Base-by-base conservation (phyloP, 1,139 yeast species). In the Yamadazyma songkhlaensis region DNA sequence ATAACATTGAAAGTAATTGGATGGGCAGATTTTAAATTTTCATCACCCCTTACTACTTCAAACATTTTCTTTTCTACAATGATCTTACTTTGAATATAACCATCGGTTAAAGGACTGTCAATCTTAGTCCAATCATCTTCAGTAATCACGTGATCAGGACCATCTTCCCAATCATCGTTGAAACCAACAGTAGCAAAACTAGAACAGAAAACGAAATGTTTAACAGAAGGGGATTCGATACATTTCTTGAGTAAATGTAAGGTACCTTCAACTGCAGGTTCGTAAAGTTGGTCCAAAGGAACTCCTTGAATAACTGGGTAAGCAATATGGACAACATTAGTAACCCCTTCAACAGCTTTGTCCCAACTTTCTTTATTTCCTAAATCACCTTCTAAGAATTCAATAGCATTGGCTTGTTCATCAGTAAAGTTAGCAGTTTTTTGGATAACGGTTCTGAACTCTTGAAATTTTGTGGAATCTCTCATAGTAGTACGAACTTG, bases 121-220 rank as follows among this genome's bases (percentile, higher is more conserved):
- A 8, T 3, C 13, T 9, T 15, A 7, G 25, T 20, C 34, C 38
- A 41, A 27, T 14, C 29, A 4, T 23, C 15, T 9, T 43, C 46
- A 31, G 34, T 32, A 13, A 39, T 27, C 10, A 41, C 29, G 3
- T 30, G 13, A 10, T 31, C 44, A 17, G 20, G 20, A 4, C 20
- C 20, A 17, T 43, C 41, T 2, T 39, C 38, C 28, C 28, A 33
- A 2, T 31, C 20, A 8, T 33, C 40, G 29, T 25, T 31, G 24
- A 26, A 35, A 4, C 37, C 39, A 31, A 46, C 43, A 9, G 58
- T 50, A 12, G 50, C 59, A 34, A 39, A 43, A 9, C 55, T 53
- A 3, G 60, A 54, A 8, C 57, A 52, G 31, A 46, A 34, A 1
- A 55, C 51, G 17, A 57, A 49, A 21, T 47, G 47, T 29, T 49